These are phyloP conservation scores for Pythium aphanidermatum DNA, from an alignment of 352 stramenopile species.

Conservation along the genomic window DNA sequence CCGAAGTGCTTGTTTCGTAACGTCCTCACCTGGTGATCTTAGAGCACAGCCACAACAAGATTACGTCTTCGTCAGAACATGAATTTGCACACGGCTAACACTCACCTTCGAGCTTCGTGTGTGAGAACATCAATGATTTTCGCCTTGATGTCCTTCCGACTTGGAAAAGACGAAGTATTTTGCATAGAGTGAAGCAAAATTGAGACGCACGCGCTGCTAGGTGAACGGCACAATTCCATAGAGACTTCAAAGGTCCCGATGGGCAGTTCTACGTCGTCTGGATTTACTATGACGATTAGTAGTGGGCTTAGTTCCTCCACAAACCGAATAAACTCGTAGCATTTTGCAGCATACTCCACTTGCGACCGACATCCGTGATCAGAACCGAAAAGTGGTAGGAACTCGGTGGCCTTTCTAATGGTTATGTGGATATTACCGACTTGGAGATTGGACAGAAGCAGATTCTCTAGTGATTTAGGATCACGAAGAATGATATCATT, in stretches of 20 bases:
- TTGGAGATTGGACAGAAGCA: slow-evolving; percentile 45
- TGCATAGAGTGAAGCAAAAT: slow-evolving; percentile 57
- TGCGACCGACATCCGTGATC: slow-evolving; percentile 47
- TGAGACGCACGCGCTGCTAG: slow-evolving; percentile 11
- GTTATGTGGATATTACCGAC: slow-evolving; percentile 39
- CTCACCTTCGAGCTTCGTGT: slow-evolving; percentile 56
- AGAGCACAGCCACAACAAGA: not conserved
- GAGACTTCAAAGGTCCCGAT: slow-evolving; percentile 51
- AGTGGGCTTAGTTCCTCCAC: slow-evolving; percentile 53
- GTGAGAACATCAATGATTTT: slow-evolving; percentile 51
- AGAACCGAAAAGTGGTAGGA: slow-evolving; percentile 27
- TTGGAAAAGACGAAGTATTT: slow-evolving; percentile 38
- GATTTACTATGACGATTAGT: slow-evolving; percentile 38
- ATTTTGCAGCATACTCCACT: slow-evolving; percentile 46
- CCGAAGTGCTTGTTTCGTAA: slow-evolving; percentile 50
- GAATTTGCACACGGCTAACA: too few species aligned
- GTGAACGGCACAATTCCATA: slow-evolving; percentile 32
- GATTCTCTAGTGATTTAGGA: slow-evolving; percentile 52
- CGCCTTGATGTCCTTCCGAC: slow-evolving; percentile 36
- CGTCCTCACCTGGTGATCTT: slow-evolving; percentile 48
- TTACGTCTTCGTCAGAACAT: too few species aligned
- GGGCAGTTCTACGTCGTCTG: slow-evolving; percentile 8
- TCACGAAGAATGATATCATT: slow-evolving; percentile 29
- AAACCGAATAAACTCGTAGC: slow-evolving; percentile 22
- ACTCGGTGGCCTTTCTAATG: slow-evolving; percentile 31